Evolutionary conservation across 192 early-diverging fungal genomes (phyloP).

Genomic region (Backusella tuberculispora): DNA sequence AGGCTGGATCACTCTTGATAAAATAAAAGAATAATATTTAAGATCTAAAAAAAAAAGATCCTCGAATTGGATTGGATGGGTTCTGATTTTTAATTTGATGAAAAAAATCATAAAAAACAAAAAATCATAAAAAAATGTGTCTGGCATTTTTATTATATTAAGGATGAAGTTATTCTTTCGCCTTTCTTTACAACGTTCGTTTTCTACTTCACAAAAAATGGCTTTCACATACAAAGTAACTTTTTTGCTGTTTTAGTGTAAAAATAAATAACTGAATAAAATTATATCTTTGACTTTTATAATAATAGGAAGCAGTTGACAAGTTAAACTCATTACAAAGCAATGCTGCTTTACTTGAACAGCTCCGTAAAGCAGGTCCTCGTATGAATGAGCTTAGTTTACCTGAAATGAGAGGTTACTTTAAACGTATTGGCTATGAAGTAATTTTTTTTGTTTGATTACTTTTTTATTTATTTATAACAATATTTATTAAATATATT

Average conservation of each 20-base stretch:
- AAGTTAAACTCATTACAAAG: constrained; percentile 86
- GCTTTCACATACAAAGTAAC: constrained; percentile 28
- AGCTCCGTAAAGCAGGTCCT: constrained; percentile 69
- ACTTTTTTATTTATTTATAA: constrained; percentile 31
- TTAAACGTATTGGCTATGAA: constrained; percentile 76
- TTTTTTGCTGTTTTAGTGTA: not conserved
- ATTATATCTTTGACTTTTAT: not conserved
- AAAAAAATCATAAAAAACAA: not conserved
- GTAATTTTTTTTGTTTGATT: constrained; percentile 47
- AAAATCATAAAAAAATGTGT: not conserved
- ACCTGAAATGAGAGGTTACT: constrained; percentile 66
- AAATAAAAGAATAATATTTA: not conserved
- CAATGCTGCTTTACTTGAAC: constrained; percentile 78
- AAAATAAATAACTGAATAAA: not conserved
- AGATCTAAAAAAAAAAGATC: constrained; percentile 1
- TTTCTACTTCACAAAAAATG: constrained; percentile 19
- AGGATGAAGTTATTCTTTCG: constrained; percentile 4
- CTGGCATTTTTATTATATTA: not conserved
- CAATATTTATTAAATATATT: constrained; percentile 35
- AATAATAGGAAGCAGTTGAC: constrained; percentile 70
- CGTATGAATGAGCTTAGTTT: constrained; percentile 61
- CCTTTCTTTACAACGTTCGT: constrained; percentile 14
- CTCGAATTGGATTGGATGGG: not conserved
- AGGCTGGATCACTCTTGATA: constrained; percentile 23
- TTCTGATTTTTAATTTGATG: constrained; percentile 1